phyloP scores from a whole-genome alignment of 2,329 filamentous ascomycete species.

The Emergomyces orientalis region DNA sequence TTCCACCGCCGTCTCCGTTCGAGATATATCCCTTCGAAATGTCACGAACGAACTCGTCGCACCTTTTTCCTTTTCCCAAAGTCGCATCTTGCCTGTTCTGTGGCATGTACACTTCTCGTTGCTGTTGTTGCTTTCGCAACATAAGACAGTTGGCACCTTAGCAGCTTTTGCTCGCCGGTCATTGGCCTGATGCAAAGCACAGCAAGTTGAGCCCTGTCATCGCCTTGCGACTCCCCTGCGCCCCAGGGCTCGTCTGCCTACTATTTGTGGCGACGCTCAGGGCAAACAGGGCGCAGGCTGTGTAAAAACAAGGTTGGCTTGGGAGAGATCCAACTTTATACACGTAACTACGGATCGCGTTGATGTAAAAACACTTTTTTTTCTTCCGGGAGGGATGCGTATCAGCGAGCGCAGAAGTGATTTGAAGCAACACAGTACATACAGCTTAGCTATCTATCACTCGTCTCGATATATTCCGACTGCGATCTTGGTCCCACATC shows the following conservation, averaged over 20 bases:
- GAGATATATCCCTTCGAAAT: constrained; percentile 22
- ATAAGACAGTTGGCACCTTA: constrained; percentile 30
- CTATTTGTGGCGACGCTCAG: constrained; percentile 35
- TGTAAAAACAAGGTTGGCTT: constrained; percentile 13
- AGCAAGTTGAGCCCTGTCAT: constrained; percentile 51
- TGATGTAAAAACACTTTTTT: constrained; percentile 2
- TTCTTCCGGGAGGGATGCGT: constrained; percentile 18
- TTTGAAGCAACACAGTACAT: constrained; percentile 31
- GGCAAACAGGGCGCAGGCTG: constrained; percentile 24
- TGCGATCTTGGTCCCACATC: not conserved
- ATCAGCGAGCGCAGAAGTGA: constrained; percentile 49
- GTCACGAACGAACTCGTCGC: constrained; percentile 29
- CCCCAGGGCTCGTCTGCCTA: not conserved
- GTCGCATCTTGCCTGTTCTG: constrained; percentile 20
- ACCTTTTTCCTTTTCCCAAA: constrained; percentile 21
- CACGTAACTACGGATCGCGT: constrained; percentile 18
- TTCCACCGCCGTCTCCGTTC: constrained; percentile 56
- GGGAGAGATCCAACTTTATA: constrained; percentile 5
- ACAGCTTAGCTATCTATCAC: constrained; percentile 13
- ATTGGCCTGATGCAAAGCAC: constrained; percentile 25
- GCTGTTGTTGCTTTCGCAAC: constrained; percentile 14
- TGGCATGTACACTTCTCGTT: constrained; percentile 16
- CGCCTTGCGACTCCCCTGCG: constrained; percentile 2
- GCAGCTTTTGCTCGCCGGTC: constrained; percentile 22
- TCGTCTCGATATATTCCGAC: not conserved